Evolutionary conservation across 2,329 filamentous ascomycete species (phyloP).

Genomic region (Emmonsia crescens): DNA sequence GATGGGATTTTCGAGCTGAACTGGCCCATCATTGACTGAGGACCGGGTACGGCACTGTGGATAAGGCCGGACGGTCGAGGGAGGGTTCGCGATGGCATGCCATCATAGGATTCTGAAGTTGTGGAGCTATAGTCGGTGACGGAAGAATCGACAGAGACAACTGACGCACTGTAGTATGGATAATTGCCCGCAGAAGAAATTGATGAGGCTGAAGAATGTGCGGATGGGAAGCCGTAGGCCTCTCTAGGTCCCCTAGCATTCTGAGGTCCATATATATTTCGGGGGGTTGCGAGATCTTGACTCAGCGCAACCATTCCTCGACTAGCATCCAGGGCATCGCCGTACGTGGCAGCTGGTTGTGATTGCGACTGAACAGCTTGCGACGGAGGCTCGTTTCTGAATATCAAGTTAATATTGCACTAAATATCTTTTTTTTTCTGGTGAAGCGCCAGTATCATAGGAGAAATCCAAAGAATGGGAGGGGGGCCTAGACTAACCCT

Average conservation of each 20-base stretch:
- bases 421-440: background rate
- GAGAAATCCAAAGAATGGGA: background rate
- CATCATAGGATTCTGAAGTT: constrained; percentile 72
- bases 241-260: constrained; percentile 62
- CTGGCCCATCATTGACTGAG: constrained; percentile 96
- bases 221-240: constrained; percentile 82
- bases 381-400: constrained; percentile 25
- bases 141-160: constrained; percentile 56
- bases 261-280: constrained; percentile 73
- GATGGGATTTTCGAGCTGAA: constrained; percentile 95
- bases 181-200: constrained; percentile 76
- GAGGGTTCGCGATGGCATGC: constrained; percentile 67
- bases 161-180: constrained; percentile 76
- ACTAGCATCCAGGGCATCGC: constrained; percentile 83
- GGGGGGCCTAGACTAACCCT: constrained; percentile 52
- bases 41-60: constrained; percentile 57
- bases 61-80: constrained; percentile 62
- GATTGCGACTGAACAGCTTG: constrained; percentile 40
- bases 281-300: constrained; percentile 68
- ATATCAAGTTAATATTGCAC: background rate
- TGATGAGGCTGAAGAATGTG: constrained; percentile 85
- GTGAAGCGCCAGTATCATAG: background rate
- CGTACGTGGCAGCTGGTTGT: constrained; percentile 57
- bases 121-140: constrained; percentile 89
- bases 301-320: constrained; percentile 93